Base-by-base conservation (phyloP, 2,329 filamentous ascomycete genomes). In the Exophiala oligosperma region DNA sequence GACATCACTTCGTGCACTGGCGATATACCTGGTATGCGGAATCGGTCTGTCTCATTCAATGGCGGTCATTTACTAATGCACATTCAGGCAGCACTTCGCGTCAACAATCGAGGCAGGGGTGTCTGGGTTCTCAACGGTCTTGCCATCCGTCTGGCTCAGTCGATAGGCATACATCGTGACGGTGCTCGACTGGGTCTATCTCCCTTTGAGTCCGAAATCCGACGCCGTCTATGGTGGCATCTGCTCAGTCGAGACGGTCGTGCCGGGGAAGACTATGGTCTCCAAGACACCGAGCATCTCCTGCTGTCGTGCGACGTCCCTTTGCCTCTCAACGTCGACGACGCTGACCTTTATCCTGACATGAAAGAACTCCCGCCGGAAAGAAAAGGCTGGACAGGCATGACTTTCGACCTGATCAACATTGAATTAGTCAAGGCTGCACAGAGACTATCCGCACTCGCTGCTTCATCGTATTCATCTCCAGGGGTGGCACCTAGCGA, bases 341-440 rank as follows among this genome's bases (percentile, higher is more conserved):
- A 62, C 49, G 43, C 29, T 8, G 59, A 62, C 23, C 41, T 62
- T 6, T 41, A 4, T 49, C 46, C 52, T 11, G 49, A 49, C n/a
- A 56, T 54, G 59, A 38, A 32, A 51, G 52, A 53, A 7, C 53
- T 56, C 9, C 57, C 57, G 4, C 8, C 48, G 7, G 24, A 26
- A 12, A 75, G 79, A 1, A 64, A 70, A 2, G 79, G 80, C 14
- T 85, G 82, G 69, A 86, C 84, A 0, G 78, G 82, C 29, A 84
- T 85, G 78, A 80, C 82, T 0, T 79, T 84, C 57, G 76, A 75
- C 9, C 68, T 86, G 2, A 76, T 84, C n/a, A 76, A 77, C 4
- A 81, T 80, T 61, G 79, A 84, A 50, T 75, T 82, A 1, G 74
- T 77, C 0, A 76, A 76, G 58, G 11, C 32, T 35, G 32, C 32